Percentiles rank a stretch among this genome's conserved stretches.
Conservation (phyloP, 768 basidiomycete species). For the Amanita pseudoporphyria region DNA sequence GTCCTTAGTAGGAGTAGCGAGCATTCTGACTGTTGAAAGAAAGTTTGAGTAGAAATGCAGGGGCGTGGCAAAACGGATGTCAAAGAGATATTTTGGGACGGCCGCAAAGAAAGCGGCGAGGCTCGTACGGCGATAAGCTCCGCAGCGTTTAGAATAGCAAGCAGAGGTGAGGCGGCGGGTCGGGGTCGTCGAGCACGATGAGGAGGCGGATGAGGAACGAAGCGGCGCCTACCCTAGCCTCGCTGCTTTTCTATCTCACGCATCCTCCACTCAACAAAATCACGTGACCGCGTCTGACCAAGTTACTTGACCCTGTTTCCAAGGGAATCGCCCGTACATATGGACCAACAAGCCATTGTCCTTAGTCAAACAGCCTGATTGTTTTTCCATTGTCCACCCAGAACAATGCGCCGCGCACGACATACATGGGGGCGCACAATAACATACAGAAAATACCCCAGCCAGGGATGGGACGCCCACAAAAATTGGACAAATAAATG, state of each 20-base stretch:
- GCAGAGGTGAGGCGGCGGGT: constrained; percentile 7
- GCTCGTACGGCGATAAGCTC: not conserved
- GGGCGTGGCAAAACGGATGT: constrained; percentile 11
- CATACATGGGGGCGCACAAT: not conserved
- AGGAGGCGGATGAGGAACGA: constrained; percentile 12
- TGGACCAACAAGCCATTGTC: constrained; percentile 4
- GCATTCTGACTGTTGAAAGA: constrained; percentile 26
- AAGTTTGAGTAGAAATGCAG: constrained; percentile 16
- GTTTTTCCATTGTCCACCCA: not conserved
- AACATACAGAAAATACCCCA: not conserved
- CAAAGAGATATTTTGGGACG: constrained; percentile 10
- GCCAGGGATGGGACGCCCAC: not conserved
- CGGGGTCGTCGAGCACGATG: constrained; percentile 18
- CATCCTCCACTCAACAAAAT: constrained; percentile 29
- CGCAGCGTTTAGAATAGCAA: constrained; percentile 7
- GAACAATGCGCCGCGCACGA: not conserved
- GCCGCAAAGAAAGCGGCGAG: constrained; percentile 1
- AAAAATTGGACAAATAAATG: not conserved
- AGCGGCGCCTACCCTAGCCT: constrained; percentile 18
- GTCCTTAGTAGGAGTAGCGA: constrained; percentile 32
- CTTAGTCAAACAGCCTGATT: not conserved
- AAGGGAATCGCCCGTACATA: not conserved
- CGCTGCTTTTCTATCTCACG: constrained; percentile 30
- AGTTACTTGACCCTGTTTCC: not conserved
- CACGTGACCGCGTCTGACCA: constrained; percentile 31